phyloP scores from a whole-genome alignment of 768 basidiomycete species.

The Heimioporus sp. region DNA sequence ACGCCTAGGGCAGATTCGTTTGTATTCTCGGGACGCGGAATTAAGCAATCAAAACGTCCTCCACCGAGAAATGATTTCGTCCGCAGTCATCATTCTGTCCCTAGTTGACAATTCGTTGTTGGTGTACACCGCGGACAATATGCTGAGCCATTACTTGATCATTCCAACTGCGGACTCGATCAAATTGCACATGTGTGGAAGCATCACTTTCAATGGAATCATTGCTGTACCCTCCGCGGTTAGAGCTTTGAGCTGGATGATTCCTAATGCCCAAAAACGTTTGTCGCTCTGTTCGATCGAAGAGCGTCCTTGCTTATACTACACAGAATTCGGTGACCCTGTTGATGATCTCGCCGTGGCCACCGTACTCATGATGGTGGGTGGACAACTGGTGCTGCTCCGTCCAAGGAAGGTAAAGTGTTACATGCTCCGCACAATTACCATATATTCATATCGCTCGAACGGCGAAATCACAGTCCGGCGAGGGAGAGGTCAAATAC shows the following conservation, averaged over 20 bases:
- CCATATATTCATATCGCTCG: neutral
- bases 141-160: conserved; percentile 88
- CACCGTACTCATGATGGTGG: conserved; percentile 93
- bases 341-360: conserved; percentile 90
- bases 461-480: conserved; percentile 50
- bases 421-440: neutral
- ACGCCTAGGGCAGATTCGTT: conserved; percentile 60
- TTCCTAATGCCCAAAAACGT: conserved; percentile 93
- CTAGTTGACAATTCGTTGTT: conserved; percentile 93
- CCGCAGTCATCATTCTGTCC: conserved; percentile 83
- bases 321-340: conserved; percentile 89
- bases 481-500: conserved; percentile 87
- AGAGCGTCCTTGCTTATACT: conserved; percentile 7
- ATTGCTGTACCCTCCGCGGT: conserved; percentile 83
- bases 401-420: conserved; percentile 76
- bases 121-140: conserved; percentile 94
- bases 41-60: conserved; percentile 80
- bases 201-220: conserved; percentile 90
- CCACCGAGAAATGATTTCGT: conserved; percentile 71
- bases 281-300: conserved; percentile 27
- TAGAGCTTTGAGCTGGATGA: conserved; percentile 94
- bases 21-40: conserved; percentile 93
- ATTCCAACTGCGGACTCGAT: conserved; percentile 81
- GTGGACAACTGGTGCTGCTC: conserved; percentile 85
- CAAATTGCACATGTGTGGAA: conserved; percentile 87